phyloP scores from a whole-genome alignment of 1,284 basidiomycete species.

The Ustilago crameri region DNA sequence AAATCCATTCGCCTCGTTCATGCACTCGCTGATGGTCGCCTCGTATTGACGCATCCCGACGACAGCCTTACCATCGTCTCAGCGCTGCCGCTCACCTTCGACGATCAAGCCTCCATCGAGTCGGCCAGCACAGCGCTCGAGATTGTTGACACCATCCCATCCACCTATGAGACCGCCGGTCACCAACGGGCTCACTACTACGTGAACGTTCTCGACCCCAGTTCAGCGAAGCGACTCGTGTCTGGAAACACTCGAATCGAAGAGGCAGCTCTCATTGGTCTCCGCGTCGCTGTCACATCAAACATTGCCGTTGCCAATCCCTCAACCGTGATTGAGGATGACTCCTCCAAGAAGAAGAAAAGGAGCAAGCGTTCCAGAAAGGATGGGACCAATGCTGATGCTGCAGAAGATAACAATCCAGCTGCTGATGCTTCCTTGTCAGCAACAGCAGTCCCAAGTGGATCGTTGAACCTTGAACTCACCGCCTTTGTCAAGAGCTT shows the following conservation, averaged over 20 bases:
- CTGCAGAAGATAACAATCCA: constrained; percentile 9
- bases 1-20: constrained; percentile 37
- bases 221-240: constrained; percentile 26
- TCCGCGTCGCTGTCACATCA: constrained; percentile 37
- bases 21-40: constrained; percentile 33
- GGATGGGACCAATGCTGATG: constrained; percentile 3
- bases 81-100: constrained; percentile 12
- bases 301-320: constrained; percentile 3
- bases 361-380: constrained; percentile 38
- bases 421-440: constrained; percentile 2
- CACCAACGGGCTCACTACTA: constrained; percentile 29
- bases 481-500: constrained; percentile 37
- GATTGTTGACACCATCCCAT: constrained; percentile 16
- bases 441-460: constrained; percentile 2
- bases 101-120: constrained; percentile 27
- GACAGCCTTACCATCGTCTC: constrained; percentile 38
- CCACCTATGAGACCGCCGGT: constrained; percentile 3
- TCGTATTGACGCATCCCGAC: constrained; percentile 35
- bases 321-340: constrained; percentile 2
- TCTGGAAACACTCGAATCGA: constrained; percentile 25
- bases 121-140: constrained; percentile 15
- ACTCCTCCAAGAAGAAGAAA: constrained; percentile 37
- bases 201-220: constrained; percentile 36
- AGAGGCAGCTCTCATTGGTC: constrained; percentile 28
- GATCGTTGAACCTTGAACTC: constrained; percentile 27